Evolutionary conservation across 148 eudicot species (phyloP).

Genomic region (Euryodendron excelsum): DNA sequence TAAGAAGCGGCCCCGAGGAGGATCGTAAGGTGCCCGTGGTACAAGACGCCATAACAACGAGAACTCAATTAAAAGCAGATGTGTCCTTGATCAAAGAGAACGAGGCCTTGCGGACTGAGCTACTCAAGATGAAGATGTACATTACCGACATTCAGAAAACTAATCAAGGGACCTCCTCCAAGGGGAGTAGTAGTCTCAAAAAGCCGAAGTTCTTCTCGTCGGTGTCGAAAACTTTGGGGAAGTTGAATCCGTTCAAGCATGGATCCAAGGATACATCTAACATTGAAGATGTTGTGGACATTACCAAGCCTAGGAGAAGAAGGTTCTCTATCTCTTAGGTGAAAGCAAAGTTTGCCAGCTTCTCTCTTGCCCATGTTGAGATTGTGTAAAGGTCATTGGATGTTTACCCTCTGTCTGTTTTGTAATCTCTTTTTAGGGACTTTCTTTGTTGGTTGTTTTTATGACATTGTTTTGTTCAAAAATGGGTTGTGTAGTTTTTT

Average conservation of each 20-base stretch:
- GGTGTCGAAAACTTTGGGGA: constrained; percentile 69
- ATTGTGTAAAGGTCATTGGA: not conserved
- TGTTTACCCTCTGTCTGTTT: not conserved
- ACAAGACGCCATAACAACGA: constrained; percentile 28
- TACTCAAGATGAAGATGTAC: constrained; percentile 81
- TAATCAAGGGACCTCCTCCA: not conserved
- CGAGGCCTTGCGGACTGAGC: constrained; percentile 60
- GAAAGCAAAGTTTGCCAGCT: not conserved
- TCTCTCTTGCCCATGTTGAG: not conserved
- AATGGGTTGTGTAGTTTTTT: not conserved
- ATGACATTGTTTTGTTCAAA: not conserved
- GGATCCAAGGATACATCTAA: constrained; percentile 79
- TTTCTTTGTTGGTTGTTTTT: not conserved
- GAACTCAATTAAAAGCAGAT: constrained; percentile 61
- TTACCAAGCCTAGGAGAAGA: constrained; percentile 74
- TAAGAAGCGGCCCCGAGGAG: constrained; percentile 59
- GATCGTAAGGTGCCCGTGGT: too few species aligned
- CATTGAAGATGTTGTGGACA: constrained; percentile 55
- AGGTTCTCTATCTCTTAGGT: constrained; percentile 70
- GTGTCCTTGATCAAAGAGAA: constrained; percentile 69
- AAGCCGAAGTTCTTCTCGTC: constrained; percentile 66
- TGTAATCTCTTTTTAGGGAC: not conserved
- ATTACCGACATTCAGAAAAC: constrained; percentile 39
- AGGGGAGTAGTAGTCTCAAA: constrained; percentile 9
- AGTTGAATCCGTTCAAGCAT: constrained; percentile 71